Percentiles rank a stretch among this genome's conserved stretches.
Evolutionary conservation across 345 rosid genomes (phyloP).

Genomic region (Sonneratia caseolaris): DNA sequence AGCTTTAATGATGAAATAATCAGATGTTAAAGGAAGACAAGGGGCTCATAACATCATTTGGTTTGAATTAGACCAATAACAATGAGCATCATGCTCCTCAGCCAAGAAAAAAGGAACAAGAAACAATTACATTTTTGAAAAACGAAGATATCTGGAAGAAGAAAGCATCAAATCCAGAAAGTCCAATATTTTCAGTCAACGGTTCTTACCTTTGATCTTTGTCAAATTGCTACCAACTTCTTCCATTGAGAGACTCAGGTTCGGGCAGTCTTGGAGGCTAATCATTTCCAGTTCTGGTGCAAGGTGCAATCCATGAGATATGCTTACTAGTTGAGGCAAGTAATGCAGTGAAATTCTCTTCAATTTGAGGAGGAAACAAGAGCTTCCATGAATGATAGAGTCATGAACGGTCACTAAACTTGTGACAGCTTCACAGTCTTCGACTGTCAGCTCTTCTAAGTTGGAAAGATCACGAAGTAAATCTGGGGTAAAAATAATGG

Average conservation of each 20-base stretch:
- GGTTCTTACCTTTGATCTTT: background rate
- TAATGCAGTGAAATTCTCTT: constrained; percentile 7
- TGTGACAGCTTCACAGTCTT: background rate
- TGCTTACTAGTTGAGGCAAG: constrained; percentile 6
- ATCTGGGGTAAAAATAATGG: constrained; percentile 6
- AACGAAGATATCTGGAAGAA: too few species aligned
- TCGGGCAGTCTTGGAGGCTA: constrained; percentile 4
- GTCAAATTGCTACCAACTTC: constrained; percentile 1
- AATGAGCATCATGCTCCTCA: constrained; percentile 1
- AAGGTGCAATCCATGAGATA: constrained; percentile 5
- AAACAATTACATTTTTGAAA: too few species aligned
- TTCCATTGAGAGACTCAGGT: background rate
- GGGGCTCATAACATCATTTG: too few species aligned
- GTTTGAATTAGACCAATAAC: too few species aligned
- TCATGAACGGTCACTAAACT: background rate
- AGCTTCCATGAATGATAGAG: background rate
- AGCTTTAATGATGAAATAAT: too few species aligned
- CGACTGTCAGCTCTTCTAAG: constrained; percentile 9
- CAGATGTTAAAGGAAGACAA: too few species aligned
- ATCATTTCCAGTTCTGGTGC: constrained; percentile 10
- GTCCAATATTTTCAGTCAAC: too few species aligned
- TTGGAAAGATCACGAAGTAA: background rate
- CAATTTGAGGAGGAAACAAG: constrained; percentile 4
- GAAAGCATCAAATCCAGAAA: too few species aligned
- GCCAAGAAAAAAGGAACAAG: background rate